Evolutionary conservation across 2,329 filamentous ascomycete genomes (phyloP), one percentile per base, ranked within the genome.

Genomic region (Trichoderma koningii): DNA sequence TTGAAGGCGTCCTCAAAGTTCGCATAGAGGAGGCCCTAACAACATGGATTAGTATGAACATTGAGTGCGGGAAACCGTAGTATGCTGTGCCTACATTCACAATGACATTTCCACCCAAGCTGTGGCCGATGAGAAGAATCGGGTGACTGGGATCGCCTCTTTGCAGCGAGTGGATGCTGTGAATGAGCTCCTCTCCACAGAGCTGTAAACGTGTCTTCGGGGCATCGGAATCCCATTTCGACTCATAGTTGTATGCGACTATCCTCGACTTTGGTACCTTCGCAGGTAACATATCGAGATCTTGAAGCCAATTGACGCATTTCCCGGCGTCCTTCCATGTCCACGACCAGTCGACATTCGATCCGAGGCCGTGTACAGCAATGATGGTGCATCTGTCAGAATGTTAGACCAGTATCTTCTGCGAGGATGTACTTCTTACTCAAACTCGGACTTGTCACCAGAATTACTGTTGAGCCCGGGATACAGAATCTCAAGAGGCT

Each of bases 281-380:
- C 5, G 15, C 42, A 44, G 42, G 42, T 44, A 44, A 10, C 42
- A 44, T 44, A 5, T 44, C 15, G 5, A 6, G 15, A 7, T 44
- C 42, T n/a, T 19, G 5, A 10, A 44, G 42, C 42, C 42, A 44
- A 3, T 44, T 17, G n/a, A 44, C 42, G 17, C 34, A 38, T 38
- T 38, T 38, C 34, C 34, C 12, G 5, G 3, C 12, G 12, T 38
- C 34, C 12, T 38, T 38, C 34, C 34, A 38, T 38, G 34, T 38
- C 69, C 68, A 71, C 3, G 69, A 68, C 68, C 67, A 70, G 52
- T 70, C 68, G 1, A 68, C 68, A 44, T 71, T 66, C 3, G 68
- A 50, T 3, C 68, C 68, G 15, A 71, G 68, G 34, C 69, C 68
- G 42, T 71, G 68, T 1, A 71, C 68, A 45, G 69, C 68, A 51